Percentiles rank a stretch among this genome's conserved stretches.
Conservation (phyloP, 371 early-diverging fungal species). For the Apophysomyces variabilis region DNA sequence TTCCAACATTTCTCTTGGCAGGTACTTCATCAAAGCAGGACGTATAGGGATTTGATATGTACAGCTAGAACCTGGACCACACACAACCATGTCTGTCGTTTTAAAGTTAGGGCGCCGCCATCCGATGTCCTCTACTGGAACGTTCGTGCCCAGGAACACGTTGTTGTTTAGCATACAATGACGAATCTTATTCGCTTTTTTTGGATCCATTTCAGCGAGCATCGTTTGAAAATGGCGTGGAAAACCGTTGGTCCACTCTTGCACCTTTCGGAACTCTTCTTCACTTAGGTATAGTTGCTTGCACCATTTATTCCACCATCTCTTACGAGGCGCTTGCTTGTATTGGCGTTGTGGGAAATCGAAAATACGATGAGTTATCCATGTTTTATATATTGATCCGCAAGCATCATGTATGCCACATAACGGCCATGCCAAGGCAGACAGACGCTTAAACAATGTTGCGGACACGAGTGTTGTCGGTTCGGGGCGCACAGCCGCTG, state of each 20-base stretch:
- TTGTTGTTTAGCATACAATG: constrained; percentile 7
- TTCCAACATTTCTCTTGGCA: neutral
- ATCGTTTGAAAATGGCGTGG: neutral
- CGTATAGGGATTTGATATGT: constrained; percentile 3
- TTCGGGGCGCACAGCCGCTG: constrained; percentile 2
- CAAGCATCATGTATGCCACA: constrained; percentile 1
- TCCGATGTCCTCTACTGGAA: neutral
- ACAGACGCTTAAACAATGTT: neutral
- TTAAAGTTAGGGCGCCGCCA: constrained; percentile 10
- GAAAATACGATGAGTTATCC: neutral
- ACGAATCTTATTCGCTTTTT: neutral
- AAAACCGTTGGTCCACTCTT: neutral
- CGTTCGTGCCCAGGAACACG: neutral
- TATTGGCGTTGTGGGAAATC: neutral
- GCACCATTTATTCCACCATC: neutral
- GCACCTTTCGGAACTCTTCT: neutral
- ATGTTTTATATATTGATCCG: neutral
- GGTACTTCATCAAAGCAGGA: neutral
- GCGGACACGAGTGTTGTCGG: neutral
- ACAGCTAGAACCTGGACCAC: neutral
- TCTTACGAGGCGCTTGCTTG: neutral
- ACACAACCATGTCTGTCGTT: constrained; percentile 3
- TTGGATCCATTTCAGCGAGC: neutral
- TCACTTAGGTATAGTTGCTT: neutral
- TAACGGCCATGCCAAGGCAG: neutral